Base-by-base conservation (phyloP, 78 protist species). In the Diacronema lutheri region DNA sequence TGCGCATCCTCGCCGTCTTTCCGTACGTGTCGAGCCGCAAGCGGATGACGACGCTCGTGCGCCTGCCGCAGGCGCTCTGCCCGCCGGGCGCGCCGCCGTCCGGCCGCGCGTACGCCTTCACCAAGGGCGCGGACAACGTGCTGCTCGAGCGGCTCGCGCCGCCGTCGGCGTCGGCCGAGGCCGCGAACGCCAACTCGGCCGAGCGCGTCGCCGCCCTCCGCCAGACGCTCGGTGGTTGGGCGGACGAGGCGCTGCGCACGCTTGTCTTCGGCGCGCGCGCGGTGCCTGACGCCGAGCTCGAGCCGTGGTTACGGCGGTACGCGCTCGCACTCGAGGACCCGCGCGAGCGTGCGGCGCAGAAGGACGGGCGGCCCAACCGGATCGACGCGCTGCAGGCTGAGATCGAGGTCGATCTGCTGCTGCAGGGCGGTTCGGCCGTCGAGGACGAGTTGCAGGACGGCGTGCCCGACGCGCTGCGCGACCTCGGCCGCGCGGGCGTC, bases 401-500 rank as follows among this genome's bases (percentile, higher is more conserved):
- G 64, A 1, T 87, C 37, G 91, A 85, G 56, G 5, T 19, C 29
- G 81, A 3, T 6, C 74, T 96, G 85, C 0, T 23, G 31, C 82
- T 97, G 19, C 65, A 96, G 5, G 99, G 99, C 14, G 87, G 89
- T 26, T 93, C 99, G 0, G 99, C 98, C 13, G 92, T 97, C 76
- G 98, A 97, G 80, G 99, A 97, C 85, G 85, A 90, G 89, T 86
- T 98, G 65, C 99, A 97, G 81, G 96, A 93, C 0, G 87, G 87
- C 31, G 94, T 89, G 68, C 89, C 94, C 25, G 90, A 81, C 57
- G 68, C 95, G 1, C 90, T 97, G 68, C 35, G 62, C 40, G 56
- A 38, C 5, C 86, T 97, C 10, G 46, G 83, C 26, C 76, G 87
- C 21, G 98, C 99, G 25, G 92, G 92, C 40, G 72, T 98, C 44